Base-by-base conservation (phyloP, 768 basidiomycete species). In the Boletus subcaerulescens region DNA sequence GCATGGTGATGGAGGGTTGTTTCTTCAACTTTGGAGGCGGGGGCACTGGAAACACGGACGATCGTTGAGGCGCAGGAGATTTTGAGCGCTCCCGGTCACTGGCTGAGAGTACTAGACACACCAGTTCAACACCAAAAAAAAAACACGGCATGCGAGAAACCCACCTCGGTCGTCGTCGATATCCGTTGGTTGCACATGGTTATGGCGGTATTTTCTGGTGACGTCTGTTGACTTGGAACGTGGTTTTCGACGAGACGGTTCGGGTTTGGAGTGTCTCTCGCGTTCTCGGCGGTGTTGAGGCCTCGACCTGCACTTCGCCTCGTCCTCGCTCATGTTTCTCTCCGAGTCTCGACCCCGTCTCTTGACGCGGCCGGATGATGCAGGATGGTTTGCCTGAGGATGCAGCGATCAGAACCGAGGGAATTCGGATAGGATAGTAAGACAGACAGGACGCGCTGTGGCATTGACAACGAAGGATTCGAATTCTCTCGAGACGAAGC, bases 401-500 rank as follows among this genome's bases (percentile, higher is more conserved):
- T 15, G 43, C 17, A 15, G 18, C 9, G 26, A 51, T 60, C 46
- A 67, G 53, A 35, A 46, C 4, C 22, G 29, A 48, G n/a, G 17
- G 36, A 36, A 17, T n/a, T 6, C 17, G 14, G 31, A 47, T 3
- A 18, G 22, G 24, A 40, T 5, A 13, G 26, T 29, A 29, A 29
- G 45, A 63, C 65, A 59, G 61, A 65, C 61, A 57, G 54, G 45
- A 24, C 50, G 54, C 10, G 58, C 85, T 10, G 85, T 82, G 45
- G 89, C 89, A 61, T 75, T 85, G 18, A 79, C 71, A 24, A 91
- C 77, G 67, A 92, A 91, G 12, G 83, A 83, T 44, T 83, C 83
- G 36, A 91, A 64, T 67, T 92, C 89, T 47, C 82, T 76, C 12
- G 87, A 82, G 5, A 92, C 80, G 65, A 84, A 89, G 66, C 73